Conservation (phyloP, 2,329 filamentous ascomycete genomes). For the Monosporascus sp. region DNA sequence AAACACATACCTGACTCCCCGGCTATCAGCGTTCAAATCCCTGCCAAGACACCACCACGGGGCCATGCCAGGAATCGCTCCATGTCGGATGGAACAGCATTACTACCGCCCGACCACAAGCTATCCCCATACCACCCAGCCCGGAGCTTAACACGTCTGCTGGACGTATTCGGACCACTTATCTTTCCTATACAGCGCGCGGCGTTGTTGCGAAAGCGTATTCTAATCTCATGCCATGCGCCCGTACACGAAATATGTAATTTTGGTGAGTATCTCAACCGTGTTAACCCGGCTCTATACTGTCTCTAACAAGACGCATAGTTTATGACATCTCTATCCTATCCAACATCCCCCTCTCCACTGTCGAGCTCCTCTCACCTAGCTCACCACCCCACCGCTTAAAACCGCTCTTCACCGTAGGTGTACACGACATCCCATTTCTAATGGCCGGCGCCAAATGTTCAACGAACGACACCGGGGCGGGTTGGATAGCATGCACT, state of each 20-base stretch:
- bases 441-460: constrained; percentile 58
- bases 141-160: constrained; percentile 69
- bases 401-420: constrained; percentile 84
- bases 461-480: constrained; percentile 40
- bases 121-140: constrained; percentile 80
- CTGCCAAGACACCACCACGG: constrained; percentile 22
- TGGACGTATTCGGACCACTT: constrained; percentile 83
- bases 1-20: constrained; percentile 48
- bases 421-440: constrained; percentile 85
- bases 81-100: constrained; percentile 55
- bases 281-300: neutral
- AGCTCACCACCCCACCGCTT: constrained; percentile 60
- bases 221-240: constrained; percentile 79
- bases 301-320: constrained; percentile 31
- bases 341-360: constrained; percentile 75
- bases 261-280: constrained; percentile 58
- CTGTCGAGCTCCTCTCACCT: constrained; percentile 63
- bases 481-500: constrained; percentile 89
- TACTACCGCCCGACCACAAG: constrained; percentile 56
- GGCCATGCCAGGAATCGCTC: constrained; percentile 53
- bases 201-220: constrained; percentile 78
- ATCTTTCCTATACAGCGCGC: constrained; percentile 89
- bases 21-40: constrained; percentile 38
- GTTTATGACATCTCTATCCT: constrained; percentile 94
- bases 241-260: constrained; percentile 84